Evolutionary conservation across 2,329 filamentous ascomycete genomes (phyloP).

Genomic region (Aaosphaeria arxii): DNA sequence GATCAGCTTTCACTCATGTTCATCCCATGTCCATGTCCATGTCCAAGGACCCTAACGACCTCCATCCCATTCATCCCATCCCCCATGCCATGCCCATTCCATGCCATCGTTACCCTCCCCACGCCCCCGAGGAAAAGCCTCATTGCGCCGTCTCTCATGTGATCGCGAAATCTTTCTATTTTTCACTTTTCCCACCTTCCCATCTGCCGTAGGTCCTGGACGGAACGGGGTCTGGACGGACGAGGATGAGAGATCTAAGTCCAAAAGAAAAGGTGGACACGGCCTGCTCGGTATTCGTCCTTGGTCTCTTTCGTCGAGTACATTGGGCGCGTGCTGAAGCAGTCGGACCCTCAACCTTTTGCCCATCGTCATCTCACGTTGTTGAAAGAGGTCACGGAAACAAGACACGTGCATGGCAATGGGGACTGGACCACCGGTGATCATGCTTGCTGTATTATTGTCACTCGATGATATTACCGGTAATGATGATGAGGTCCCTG

Average conservation of each 20-base stretch:
- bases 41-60: too few relatives aligned
- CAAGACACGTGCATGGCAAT: not conserved
- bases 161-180: conserved; percentile 12
- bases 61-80: not conserved
- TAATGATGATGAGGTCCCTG: not conserved
- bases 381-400: not conserved
- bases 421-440: not conserved
- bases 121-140: conserved; percentile 7
- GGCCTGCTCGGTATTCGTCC: conserved; percentile 2
- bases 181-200: too few relatives aligned
- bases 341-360: conserved; percentile 6
- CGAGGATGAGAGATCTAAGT: not conserved
- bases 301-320: conserved; percentile 20
- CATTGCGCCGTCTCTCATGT: conserved; percentile 24
- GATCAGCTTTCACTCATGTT: not conserved
- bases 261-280: conserved; percentile 14
- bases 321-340: conserved; percentile 36
- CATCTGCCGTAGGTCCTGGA: too few relatives aligned
- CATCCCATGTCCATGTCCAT: too few relatives aligned
- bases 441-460: not conserved
- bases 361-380: not conserved
- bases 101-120: too few relatives aligned
- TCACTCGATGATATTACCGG: not conserved
- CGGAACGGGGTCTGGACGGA: not conserved
- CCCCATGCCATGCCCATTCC: too few relatives aligned